Base-by-base conservation (phyloP, 768 basidiomycete genomes). In the Podaxis pistillaris region DNA sequence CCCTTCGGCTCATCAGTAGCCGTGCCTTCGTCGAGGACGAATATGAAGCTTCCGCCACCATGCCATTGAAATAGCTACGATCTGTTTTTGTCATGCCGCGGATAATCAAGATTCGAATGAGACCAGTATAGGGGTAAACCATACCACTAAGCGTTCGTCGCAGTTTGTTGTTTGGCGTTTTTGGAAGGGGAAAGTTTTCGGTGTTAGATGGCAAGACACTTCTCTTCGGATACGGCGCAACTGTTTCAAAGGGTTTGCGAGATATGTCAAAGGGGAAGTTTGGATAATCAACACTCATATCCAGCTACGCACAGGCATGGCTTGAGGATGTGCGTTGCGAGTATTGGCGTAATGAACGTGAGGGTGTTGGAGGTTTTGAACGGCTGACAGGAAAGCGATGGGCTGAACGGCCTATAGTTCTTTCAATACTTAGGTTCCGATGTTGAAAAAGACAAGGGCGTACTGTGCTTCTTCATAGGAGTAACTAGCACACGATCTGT, bases 401-500 rank as follows among this genome's bases (percentile, higher is more conserved):
- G 19, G 33, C 8, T 13, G 53, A 38, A 40, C n/a, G 61, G 40
- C 47, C 55, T 62, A 36, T 9, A 38, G 7, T 26, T 40, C 5
- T n/a, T 33, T 36, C n/a, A 7, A 26, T 4, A 19, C 7, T 12
- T 41, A 40, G 17, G 11, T 40, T 9, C 33, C 33, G 22, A 3
- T 6, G 17, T n/a, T 11, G 47, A 13, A 40, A 37, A 24, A 22
- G 28, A 46, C 11, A 9, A 41, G 30, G 5, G 37, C 61, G 50
- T 38, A 62, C 61, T n/a, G 37, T 26, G 78, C 53, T 49, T 60
- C 28, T 65, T 65, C 46, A 57, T 33, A 22, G 64, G 64, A 4
- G 59, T 61, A 5, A 65, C 51, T 13, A 65, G 33, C 12, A 65
- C 60, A 41, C 56, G 64, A 24, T 65, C 64, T 65, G 13, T 47